phyloP scores from a whole-genome alignment of 2,329 filamentous ascomycete genomes.

The Fusarium nisikadoi region DNA sequence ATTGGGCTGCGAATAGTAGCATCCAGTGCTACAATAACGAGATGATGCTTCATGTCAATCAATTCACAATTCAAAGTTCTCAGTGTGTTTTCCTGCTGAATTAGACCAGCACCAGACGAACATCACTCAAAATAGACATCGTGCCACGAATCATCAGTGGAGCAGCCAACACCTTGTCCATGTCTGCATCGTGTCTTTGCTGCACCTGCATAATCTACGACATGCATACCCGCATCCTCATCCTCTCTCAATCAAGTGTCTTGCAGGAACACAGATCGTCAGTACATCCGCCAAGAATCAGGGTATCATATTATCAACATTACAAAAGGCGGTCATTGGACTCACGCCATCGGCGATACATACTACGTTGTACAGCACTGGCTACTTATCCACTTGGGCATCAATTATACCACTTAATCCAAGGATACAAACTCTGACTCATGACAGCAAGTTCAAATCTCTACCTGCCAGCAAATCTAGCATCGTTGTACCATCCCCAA shows the following conservation, averaged over 20 bases:
- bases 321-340: neutral
- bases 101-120: accelerated
- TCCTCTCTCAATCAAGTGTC: neutral
- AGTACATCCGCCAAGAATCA: neutral
- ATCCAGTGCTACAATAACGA: neutral
- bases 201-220: constrained; percentile 4
- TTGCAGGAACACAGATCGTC: constrained; percentile 2
- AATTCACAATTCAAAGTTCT: too few relatives aligned
- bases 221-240: neutral
- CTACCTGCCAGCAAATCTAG: constrained; percentile 16
- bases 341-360: neutral
- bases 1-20: neutral
- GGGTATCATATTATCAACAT: neutral
- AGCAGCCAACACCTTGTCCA: neutral
- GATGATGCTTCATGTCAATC: neutral
- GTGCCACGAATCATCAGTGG: neutral
- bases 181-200: constrained; percentile 1
- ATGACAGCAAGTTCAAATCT: constrained; percentile 1
- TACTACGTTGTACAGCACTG: neutral
- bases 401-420: constrained; percentile 15
- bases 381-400: constrained; percentile 3
- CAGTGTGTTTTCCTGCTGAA: accelerated
- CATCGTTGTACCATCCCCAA: constrained; percentile 12
- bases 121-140: neutral
- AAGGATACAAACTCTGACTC: constrained; percentile 10